phyloP scores from a whole-genome alignment of 805 yeast species.

The Wickerhamomyces hampshirensis region DNA sequence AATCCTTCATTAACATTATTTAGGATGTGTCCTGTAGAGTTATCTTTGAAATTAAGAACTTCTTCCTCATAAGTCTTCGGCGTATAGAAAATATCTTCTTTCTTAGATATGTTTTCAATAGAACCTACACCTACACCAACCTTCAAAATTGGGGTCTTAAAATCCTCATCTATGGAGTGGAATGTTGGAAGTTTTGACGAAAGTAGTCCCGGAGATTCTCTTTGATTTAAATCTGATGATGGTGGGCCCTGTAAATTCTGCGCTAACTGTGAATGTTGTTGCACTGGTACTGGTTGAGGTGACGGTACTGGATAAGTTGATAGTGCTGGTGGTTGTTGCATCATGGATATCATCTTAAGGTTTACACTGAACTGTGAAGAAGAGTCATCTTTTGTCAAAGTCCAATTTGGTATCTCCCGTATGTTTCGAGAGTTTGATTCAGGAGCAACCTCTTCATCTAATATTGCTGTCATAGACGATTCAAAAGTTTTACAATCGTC shows the following conservation, averaged over 20 bases:
- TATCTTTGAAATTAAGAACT: conserved; percentile 2
- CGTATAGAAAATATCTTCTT: conserved; percentile 20
- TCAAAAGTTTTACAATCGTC: conserved; percentile 21
- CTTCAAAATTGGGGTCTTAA: conserved; percentile 17
- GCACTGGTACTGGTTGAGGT: too few species aligned
- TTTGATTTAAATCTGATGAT: too few species aligned
- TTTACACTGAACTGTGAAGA: conserved; percentile 14
- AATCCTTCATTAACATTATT: conserved; percentile 5
- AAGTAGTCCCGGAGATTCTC: neutral
- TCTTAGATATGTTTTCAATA: conserved; percentile 8
- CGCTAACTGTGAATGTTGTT: too few species aligned
- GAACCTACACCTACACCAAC: conserved; percentile 16
- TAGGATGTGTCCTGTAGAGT: conserved; percentile 2
- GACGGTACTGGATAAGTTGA: too few species aligned
- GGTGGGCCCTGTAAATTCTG: too few species aligned
- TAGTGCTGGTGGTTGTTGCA: too few species aligned
- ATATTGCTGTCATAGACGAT: conserved; percentile 21
- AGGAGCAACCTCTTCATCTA: conserved; percentile 19
- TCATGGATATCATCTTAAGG: too few species aligned
- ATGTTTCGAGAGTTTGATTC: too few species aligned
- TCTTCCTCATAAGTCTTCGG: conserved; percentile 18
- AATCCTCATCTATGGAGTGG: conserved; percentile 20
- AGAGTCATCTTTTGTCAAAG: conserved; percentile 19
- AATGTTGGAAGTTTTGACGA: conserved; percentile 1
- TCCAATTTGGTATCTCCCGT: conserved; percentile 18